phyloP scores from a whole-genome alignment of 305 asterid species.

The Stenogyne calaminthoides region DNA sequence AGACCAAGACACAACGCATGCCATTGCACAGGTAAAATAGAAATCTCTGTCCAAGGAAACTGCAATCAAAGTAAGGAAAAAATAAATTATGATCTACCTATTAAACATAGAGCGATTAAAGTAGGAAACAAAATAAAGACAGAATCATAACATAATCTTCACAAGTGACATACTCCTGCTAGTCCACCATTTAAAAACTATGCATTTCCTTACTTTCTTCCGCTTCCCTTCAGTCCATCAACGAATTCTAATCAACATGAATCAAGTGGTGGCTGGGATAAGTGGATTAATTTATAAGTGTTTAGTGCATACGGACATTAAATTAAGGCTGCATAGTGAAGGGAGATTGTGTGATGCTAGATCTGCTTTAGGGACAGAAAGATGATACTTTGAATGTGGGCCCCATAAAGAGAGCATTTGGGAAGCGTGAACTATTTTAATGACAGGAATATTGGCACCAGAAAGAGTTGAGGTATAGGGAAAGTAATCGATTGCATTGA shows the following conservation, averaged over 20 bases:
- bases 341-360: no score
- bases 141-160: neutral
- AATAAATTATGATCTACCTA: neutral
- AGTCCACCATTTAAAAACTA: neutral
- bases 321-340: neutral
- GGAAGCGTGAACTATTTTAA: neutral
- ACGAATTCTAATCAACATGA: neutral
- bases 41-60: slow-evolving; percentile 85
- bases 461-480: neutral
- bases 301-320: neutral
- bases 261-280: slow-evolving; percentile 17
- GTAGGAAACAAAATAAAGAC: neutral
- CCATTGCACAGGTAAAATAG: slow-evolving; percentile 92
- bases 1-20: slow-evolving; percentile 88
- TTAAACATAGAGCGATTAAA: neutral
- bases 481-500: neutral
- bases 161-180: neutral
- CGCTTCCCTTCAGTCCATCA: neutral
- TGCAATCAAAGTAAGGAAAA: slow-evolving; percentile 32
- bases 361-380: neutral
- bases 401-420: neutral
- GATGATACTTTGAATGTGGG: neutral
- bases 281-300: neutral
- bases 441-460: neutral
- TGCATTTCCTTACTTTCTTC: neutral